Percentiles rank a stretch among this genome's conserved stretches.
These are phyloP conservation scores for Batkoa obscura DNA, from an alignment of 371 early-diverging fungal species.

Conservation along the genomic window DNA sequence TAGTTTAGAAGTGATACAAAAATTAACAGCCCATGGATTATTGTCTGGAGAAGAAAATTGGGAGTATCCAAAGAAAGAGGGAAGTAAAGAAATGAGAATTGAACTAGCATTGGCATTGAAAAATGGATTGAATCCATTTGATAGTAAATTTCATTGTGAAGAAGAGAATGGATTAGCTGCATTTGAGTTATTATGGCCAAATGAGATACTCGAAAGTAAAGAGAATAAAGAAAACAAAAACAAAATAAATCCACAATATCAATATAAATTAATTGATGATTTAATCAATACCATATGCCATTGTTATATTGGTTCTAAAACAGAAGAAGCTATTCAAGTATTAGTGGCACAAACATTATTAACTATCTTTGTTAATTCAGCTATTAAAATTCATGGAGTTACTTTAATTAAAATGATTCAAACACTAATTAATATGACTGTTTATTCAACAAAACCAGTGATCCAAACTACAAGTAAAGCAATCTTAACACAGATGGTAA, in stretches of 20 bases:
- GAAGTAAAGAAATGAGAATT: conserved; percentile 3
- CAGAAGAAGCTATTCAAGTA: conserved; percentile 43
- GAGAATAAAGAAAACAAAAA: too few species aligned
- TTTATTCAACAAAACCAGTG: conserved; percentile 41
- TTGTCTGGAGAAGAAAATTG: conserved; percentile 6
- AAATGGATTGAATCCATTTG: conserved; percentile 3
- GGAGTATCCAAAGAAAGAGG: conserved; percentile 5
- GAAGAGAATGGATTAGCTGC: conserved; percentile 16
- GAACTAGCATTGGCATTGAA: background rate
- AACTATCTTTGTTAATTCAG: conserved; percentile 17
- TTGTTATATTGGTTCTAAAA: conserved; percentile 26
- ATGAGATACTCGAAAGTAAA: conserved; percentile 13
- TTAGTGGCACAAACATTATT: conserved; percentile 42
- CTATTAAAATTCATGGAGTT: conserved; percentile 15
- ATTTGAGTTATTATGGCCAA: conserved; percentile 16
- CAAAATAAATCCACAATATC: conserved; percentile 13
- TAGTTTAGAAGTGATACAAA: conserved; percentile 10
- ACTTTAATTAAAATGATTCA: conserved; percentile 32
- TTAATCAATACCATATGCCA: conserved; percentile 20
- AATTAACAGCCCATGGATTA: conserved; percentile 10
- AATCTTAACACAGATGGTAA: conserved; percentile 75
- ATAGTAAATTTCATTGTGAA: conserved; percentile 3
- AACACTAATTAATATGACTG: conserved; percentile 45
- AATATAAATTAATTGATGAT: conserved; percentile 16
- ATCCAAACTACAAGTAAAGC: conserved; percentile 76